These are phyloP conservation scores for Ganoderma resinaceum DNA, from an alignment of 1,284 basidiomycete species.

Conservation along the genomic window DNA sequence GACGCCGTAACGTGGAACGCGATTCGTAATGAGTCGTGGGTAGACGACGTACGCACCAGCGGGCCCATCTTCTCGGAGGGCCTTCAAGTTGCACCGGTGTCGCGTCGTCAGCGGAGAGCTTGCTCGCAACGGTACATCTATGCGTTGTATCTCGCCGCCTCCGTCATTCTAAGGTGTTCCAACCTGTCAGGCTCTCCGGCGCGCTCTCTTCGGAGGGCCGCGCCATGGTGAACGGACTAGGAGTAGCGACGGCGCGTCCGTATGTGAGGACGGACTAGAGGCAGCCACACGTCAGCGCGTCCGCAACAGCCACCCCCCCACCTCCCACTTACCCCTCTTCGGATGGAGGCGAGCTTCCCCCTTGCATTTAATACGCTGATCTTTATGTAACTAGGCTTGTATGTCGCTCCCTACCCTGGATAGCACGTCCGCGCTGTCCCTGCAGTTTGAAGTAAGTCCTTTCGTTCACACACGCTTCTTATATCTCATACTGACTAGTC, in stretches of 20 bases:
- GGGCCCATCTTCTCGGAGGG: not conserved
- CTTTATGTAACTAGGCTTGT: not conserved
- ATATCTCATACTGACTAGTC: not conserved
- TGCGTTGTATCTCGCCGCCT: not conserved
- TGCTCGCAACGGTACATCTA: not conserved
- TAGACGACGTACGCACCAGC: slow-evolving; percentile 1
- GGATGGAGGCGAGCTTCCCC: not conserved
- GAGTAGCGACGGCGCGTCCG: not conserved
- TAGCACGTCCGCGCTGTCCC: not conserved
- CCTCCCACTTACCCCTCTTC: not conserved
- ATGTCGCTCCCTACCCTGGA: not conserved
- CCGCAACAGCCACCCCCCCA: not conserved
- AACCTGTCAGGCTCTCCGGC: not conserved
- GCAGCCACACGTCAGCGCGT: not conserved
- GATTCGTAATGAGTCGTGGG: not conserved
- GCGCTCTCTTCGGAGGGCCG: not conserved
- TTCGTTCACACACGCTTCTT: not conserved
- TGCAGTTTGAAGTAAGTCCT: not conserved
- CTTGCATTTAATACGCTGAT: not conserved
- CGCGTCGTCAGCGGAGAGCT: slow-evolving; percentile 4
- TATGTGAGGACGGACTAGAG: not conserved
- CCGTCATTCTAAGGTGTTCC: not conserved
- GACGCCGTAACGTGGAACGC: slow-evolving; percentile 3
- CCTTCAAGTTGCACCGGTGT: not conserved
- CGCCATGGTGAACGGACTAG: not conserved